These are phyloP conservation scores for Macrolepiota albuminosa DNA, from an alignment of 768 basidiomycete species.

Conservation along the genomic window DNA sequence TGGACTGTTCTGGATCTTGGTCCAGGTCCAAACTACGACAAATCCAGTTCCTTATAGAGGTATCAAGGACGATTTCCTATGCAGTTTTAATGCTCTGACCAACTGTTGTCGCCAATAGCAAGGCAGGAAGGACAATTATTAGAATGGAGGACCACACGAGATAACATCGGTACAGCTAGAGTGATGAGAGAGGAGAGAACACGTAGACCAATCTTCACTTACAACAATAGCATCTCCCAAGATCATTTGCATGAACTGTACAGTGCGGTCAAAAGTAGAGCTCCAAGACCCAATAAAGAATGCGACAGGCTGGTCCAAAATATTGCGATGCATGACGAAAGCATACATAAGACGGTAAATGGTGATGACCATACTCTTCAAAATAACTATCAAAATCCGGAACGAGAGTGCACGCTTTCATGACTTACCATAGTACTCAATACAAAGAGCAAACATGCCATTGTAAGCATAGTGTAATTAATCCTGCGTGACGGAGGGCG, in stretches of 20 bases:
- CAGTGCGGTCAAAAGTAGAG: neutral
- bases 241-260: neutral
- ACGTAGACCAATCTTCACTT: neutral
- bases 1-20: neutral
- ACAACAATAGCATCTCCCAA: neutral
- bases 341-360: neutral
- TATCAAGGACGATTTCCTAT: neutral
- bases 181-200: neutral
- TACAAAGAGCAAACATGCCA: neutral
- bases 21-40: neutral
- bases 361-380: neutral
- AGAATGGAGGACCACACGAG: neutral
- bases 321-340: neutral
- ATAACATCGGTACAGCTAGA: slow-evolving; percentile 1
- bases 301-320: neutral
- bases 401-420: too few relatives aligned
- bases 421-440: neutral
- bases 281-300: neutral
- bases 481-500: neutral
- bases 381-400: neutral
- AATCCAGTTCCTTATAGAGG: neutral
- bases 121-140: neutral
- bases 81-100: neutral
- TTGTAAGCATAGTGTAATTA: neutral
- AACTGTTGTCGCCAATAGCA: neutral